A percentile compares a stretch with the other conserved stretches of the same genome.
Conservation (phyloP, 148 eudicot genomes). For the Chenopodium album region DNA sequence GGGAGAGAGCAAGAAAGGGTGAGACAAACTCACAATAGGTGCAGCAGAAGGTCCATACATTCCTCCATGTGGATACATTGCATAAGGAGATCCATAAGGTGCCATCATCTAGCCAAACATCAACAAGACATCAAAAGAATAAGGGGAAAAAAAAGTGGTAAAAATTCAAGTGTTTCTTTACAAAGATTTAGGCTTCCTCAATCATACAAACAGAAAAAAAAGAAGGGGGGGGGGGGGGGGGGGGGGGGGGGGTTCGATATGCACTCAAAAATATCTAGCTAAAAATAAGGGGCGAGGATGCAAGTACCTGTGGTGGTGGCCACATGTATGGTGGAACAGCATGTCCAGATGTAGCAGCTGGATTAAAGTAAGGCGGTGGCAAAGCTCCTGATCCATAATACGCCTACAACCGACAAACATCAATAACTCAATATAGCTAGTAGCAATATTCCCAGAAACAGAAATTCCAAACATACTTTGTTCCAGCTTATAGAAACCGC, state of each 20-base stretch:
- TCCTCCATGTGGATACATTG: constrained; percentile 58
- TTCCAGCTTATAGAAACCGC: not conserved
- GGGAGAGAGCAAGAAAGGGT: constrained; percentile 4
- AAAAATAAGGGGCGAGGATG: not conserved
- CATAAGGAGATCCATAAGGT: constrained; percentile 62
- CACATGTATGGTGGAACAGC: constrained; percentile 49
- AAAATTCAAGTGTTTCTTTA: not conserved
- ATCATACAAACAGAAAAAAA: not conserved
- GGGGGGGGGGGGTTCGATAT: too few species aligned
- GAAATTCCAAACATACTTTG: not conserved
- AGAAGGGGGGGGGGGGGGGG: too few species aligned
- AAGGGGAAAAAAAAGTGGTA: not conserved
- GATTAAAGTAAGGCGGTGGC: constrained; percentile 46
- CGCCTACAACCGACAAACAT: constrained; percentile 29
- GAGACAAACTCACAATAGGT: constrained; percentile 42
- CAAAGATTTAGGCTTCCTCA: not conserved
- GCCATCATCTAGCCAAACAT: constrained; percentile 44
- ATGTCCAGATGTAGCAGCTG: constrained; percentile 46
- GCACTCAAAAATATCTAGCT: not conserved
- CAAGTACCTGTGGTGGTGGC: constrained; percentile 49
- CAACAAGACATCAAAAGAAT: constrained; percentile 3
- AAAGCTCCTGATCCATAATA: constrained; percentile 52
- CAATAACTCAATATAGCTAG: not conserved
- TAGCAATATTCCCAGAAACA: constrained; percentile 1
- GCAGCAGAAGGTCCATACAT: constrained; percentile 52